phyloP scores from a whole-genome alignment of 2,329 filamentous ascomycete genomes.

The Colletotrichum costaricense region DNA sequence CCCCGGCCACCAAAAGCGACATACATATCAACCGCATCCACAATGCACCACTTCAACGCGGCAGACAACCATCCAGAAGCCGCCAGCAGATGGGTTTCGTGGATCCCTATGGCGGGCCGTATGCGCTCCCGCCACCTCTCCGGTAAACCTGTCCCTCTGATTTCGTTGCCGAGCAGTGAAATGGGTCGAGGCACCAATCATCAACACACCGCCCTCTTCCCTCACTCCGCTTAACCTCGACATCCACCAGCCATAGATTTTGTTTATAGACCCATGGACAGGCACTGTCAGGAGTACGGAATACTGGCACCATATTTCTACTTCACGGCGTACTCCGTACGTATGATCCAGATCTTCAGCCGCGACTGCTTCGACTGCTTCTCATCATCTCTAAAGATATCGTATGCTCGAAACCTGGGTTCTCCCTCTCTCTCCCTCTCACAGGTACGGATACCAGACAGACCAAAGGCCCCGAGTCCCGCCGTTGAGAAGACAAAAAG shows the following conservation, averaged over 20 bases:
- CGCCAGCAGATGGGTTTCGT: constrained; percentile 14
- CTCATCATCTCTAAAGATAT: not conserved
- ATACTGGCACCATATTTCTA: not conserved
- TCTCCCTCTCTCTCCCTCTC: not conserved
- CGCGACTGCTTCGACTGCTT: not conserved
- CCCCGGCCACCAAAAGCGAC: constrained; percentile 25
- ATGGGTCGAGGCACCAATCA: constrained; percentile 8
- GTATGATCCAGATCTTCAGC: not conserved
- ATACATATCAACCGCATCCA: constrained; percentile 12
- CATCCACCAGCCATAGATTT: not conserved
- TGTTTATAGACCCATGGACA: not conserved
- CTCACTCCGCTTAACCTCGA: constrained; percentile 1
- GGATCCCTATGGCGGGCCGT: constrained; percentile 21
- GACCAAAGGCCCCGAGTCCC: not conserved
- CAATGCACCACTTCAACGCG: not conserved
- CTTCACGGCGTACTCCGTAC: not conserved
- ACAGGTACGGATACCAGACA: not conserved
- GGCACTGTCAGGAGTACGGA: not conserved
- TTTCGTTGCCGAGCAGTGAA: not conserved
- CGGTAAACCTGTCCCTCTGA: constrained; percentile 7
- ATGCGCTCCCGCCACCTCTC: constrained; percentile 21
- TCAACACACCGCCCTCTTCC: constrained; percentile 19
- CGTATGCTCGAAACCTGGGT: not conserved
- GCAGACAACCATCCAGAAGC: constrained; percentile 2
- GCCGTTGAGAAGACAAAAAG: constrained; percentile 27